Conservation (phyloP, 129 eudicot genomes). For the Escallonia herrerae region DNA sequence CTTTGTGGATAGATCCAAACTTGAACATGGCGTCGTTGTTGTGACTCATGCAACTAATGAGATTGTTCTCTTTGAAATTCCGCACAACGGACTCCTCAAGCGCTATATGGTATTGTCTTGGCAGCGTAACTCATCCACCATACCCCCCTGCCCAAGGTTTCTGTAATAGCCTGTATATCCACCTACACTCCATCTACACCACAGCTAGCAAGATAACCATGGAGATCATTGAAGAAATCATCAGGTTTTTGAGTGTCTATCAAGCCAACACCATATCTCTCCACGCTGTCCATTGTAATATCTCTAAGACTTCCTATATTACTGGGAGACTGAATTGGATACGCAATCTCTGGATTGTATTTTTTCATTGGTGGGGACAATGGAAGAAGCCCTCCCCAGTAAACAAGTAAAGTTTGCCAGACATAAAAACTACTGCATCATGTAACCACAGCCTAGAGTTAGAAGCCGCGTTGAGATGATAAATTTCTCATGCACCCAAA, state of each 20-base stretch:
- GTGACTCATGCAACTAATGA: constrained; percentile 48
- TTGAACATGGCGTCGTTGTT: constrained; percentile 38
- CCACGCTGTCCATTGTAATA: constrained; percentile 40
- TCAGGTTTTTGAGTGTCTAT: constrained; percentile 29
- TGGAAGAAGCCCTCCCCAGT: constrained; percentile 50
- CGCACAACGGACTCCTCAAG: constrained; percentile 39
- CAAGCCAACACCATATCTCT: constrained; percentile 31
- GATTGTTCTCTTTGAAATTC: constrained; percentile 32
- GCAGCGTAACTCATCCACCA: constrained; percentile 43
- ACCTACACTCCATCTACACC: constrained; percentile 50
- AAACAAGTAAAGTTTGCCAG: constrained; percentile 56
- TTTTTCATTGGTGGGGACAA: constrained; percentile 26
- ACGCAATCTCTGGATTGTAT: constrained; percentile 34
- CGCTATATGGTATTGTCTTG: constrained; percentile 28
- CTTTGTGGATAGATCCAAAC: constrained; percentile 3
- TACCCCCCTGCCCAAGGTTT: constrained; percentile 35
- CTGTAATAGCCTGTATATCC: constrained; percentile 39
- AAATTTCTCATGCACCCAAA: no score
- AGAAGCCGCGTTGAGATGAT: no score
- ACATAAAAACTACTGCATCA: constrained; percentile 30
- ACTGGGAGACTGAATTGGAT: constrained; percentile 37
- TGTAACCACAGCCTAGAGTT: not conserved
- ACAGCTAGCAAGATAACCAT: constrained; percentile 34
- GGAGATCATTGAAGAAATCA: constrained; percentile 40
- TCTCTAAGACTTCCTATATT: constrained; percentile 33